Conservation (phyloP, 768 basidiomycete species). For the Termitomyces sp. region DNA sequence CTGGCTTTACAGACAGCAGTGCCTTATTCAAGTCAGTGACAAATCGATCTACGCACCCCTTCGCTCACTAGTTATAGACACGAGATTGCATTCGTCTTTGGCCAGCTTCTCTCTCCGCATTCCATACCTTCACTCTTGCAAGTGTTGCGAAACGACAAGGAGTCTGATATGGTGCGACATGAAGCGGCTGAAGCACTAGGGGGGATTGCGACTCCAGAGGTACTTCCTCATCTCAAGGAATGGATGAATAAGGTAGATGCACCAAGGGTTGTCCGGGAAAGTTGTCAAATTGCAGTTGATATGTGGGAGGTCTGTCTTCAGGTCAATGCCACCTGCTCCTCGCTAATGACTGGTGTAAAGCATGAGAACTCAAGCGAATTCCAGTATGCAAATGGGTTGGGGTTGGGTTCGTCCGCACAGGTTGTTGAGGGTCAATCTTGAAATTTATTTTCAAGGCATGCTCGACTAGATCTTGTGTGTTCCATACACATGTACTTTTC, state of each 20-base stretch:
- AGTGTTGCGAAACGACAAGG: conserved; percentile 65
- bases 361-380: conserved; percentile 79
- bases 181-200: conserved; percentile 98
- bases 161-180: conserved; percentile 97
- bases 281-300: conserved; percentile 93
- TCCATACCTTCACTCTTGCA: conserved; percentile 80
- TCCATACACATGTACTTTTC: no score
- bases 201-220: conserved; percentile 93
- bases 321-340: background rate
- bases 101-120: conserved; percentile 85
- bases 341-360: conserved; percentile 26
- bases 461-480: background rate
- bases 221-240: conserved; percentile 79
- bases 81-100: conserved; percentile 98
- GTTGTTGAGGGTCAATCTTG: background rate
- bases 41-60: background rate
- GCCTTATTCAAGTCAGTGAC: conserved; percentile 86
- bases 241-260: conserved; percentile 78
- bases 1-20: conserved; percentile 84
- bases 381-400: conserved; percentile 60
- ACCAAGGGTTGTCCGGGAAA: conserved; percentile 88
- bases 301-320: conserved; percentile 81
- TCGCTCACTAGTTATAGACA: conserved; percentile 47
- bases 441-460: background rate
- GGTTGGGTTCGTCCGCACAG: conserved; percentile 17